These are phyloP conservation scores for Lactarius trivialis DNA, from an alignment of 768 basidiomycete genomes.

Conservation along the genomic window DNA sequence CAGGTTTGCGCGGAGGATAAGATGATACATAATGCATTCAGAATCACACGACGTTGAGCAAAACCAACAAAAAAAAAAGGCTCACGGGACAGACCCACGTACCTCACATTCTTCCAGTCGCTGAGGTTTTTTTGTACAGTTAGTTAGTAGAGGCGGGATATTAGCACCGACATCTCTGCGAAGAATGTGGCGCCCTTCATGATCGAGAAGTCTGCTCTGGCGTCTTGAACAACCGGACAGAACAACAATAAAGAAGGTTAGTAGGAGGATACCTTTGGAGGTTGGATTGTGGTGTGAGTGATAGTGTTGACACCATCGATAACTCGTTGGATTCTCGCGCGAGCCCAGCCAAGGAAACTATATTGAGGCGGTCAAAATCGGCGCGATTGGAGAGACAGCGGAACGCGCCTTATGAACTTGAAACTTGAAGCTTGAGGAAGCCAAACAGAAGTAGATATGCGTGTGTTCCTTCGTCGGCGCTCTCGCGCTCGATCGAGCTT, in stretches of 20 bases:
- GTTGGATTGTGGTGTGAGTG: background rate
- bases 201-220: constrained; percentile 10
- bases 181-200: constrained; percentile 10
- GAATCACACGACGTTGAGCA: background rate
- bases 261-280: background rate
- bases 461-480: too few relatives aligned
- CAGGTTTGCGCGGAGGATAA: background rate
- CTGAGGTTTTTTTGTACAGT: background rate
- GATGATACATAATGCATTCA: constrained; percentile 1
- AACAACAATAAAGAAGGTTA: background rate
- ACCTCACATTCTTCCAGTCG: constrained; percentile 6
- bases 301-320: constrained; percentile 13
- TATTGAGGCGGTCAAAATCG: background rate
- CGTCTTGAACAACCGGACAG: constrained; percentile 4
- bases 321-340: constrained; percentile 12
- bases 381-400: background rate
- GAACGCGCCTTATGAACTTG: constrained; percentile 11
- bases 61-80: background rate
- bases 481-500: too few relatives aligned
- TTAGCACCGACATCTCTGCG: constrained; percentile 6
- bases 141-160: background rate
- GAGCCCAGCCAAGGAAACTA: constrained; percentile 19
- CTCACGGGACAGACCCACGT: background rate
- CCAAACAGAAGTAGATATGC: too few relatives aligned
- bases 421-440: too few relatives aligned